Conservation (phyloP, 202 grass and related monocot species). For the Alloteropsis angusta region DNA sequence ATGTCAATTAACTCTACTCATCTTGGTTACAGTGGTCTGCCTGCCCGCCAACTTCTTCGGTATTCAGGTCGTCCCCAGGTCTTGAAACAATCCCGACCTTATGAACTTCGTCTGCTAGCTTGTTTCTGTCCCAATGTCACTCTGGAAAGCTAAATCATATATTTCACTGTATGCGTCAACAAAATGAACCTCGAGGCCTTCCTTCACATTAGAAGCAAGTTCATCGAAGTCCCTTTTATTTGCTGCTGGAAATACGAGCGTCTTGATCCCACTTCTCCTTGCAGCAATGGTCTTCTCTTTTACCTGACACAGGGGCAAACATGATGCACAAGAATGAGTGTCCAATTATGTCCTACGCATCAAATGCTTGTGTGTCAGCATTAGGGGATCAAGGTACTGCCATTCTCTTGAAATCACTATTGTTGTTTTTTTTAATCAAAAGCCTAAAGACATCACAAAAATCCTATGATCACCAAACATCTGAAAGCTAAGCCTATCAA, state of each 20-base stretch:
- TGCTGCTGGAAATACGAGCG: constrained; percentile 74
- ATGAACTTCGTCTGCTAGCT: constrained; percentile 21
- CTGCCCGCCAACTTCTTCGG: neutral
- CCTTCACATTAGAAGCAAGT: constrained; percentile 77
- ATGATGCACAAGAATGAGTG: neutral
- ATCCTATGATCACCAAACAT: neutral
- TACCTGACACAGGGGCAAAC: constrained; percentile 46
- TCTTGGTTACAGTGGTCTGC: constrained; percentile 22
- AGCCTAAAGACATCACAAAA: neutral
- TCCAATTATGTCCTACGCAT: neutral
- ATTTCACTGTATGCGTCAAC: constrained; percentile 74
- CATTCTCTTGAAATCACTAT: neutral
- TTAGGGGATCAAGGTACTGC: neutral
- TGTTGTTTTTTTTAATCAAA: neutral
- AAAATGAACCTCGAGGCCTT: constrained; percentile 82
- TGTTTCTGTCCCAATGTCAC: constrained; percentile 23
- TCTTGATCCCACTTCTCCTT: constrained; percentile 73
- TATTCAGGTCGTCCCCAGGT: neutral
- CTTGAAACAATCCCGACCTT: constrained; percentile 8
- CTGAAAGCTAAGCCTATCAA: neutral
- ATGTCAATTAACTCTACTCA: neutral
- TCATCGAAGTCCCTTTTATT: constrained; percentile 92
- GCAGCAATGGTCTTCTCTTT: constrained; percentile 97
- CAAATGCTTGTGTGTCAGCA: neutral
- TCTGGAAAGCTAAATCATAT: constrained; percentile 61